Evolutionary conservation across 2,329 filamentous ascomycete genomes (phyloP).

Genomic region (Phaeosphaeria sp.): DNA sequence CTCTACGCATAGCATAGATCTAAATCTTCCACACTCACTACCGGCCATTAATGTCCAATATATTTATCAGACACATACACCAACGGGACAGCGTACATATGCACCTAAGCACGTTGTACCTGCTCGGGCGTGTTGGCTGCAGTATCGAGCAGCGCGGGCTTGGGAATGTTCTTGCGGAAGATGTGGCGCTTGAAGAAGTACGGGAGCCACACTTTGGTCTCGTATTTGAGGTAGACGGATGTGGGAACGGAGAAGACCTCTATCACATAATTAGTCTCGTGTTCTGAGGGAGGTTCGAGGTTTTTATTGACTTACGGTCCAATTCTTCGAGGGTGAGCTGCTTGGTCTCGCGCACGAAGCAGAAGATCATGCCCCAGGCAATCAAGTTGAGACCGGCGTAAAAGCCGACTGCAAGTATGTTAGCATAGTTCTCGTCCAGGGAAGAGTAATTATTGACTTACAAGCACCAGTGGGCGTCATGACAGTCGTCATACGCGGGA

Average conservation of each 20-base stretch:
- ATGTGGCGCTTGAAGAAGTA: constrained; percentile 53
- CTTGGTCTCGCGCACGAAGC: constrained; percentile 49
- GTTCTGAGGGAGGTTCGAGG: not conserved
- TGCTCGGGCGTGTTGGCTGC: not conserved
- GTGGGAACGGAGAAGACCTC: constrained; percentile 47
- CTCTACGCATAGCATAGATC: not conserved
- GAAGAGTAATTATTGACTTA: not conserved
- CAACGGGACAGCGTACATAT: too few relatives aligned
- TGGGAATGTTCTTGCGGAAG: constrained; percentile 44
- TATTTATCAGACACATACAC: too few relatives aligned
- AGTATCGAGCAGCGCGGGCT: constrained; percentile 44
- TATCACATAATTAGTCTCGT: not conserved
- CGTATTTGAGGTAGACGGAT: constrained; percentile 47
- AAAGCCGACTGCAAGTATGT: constrained; percentile 36
- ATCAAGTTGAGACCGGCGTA: constrained; percentile 50
- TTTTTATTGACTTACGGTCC: constrained; percentile 19
- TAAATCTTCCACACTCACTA: too few relatives aligned
- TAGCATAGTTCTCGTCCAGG: not conserved
- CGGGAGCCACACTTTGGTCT: constrained; percentile 48
- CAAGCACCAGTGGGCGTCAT: constrained; percentile 48
- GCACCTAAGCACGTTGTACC: not conserved
- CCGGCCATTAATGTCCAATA: too few relatives aligned
- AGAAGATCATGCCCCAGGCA: constrained; percentile 50
- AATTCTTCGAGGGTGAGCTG: constrained; percentile 49
- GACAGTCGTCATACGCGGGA: constrained; percentile 47